These are phyloP conservation scores for Tieghemiomyces parasiticus DNA, from an alignment of 192 early-diverging fungal genomes.

Conservation along the genomic window DNA sequence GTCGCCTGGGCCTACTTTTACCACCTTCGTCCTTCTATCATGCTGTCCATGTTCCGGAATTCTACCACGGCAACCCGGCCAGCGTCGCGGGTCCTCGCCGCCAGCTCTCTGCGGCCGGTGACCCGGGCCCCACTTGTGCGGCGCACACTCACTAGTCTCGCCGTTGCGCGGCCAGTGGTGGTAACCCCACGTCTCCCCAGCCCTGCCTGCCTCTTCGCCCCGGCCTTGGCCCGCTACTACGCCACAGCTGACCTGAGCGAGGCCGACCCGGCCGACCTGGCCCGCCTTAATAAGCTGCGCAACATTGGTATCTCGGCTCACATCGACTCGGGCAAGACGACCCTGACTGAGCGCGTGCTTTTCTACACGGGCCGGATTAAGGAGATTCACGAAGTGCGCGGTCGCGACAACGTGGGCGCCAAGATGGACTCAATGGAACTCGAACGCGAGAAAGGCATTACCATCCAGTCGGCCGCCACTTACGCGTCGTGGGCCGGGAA, in stretches of 20 bases:
- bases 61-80: too few relatives aligned
- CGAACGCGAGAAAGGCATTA: conserved; percentile 88
- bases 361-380: conserved; percentile 79
- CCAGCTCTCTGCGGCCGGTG: too few relatives aligned
- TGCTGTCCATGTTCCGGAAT: too few relatives aligned
- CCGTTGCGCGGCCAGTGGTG: too few relatives aligned
- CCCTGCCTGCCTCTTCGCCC: too few relatives aligned
- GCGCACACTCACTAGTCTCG: too few relatives aligned
- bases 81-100: too few relatives aligned
- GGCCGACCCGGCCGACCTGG: conserved; percentile 15
- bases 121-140: too few relatives aligned
- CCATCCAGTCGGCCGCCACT: conserved; percentile 78
- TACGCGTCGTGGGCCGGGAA: conserved; percentile 65
- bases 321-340: conserved; percentile 82
- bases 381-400: conserved; percentile 79
- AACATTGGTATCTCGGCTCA: conserved; percentile 85
- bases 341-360: conserved; percentile 68
- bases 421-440: conserved; percentile 99
- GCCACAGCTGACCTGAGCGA: background rate
- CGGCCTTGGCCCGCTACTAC: too few relatives aligned
- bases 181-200: too few relatives aligned
- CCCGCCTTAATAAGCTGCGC: conserved; percentile 45
- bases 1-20: too few relatives aligned
- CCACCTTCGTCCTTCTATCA: too few relatives aligned
- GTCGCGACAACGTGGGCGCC: conserved; percentile 80